These are phyloP conservation scores for Athelia psychrophila DNA, from an alignment of 1,284 basidiomycete species.

Conservation along the genomic window DNA sequence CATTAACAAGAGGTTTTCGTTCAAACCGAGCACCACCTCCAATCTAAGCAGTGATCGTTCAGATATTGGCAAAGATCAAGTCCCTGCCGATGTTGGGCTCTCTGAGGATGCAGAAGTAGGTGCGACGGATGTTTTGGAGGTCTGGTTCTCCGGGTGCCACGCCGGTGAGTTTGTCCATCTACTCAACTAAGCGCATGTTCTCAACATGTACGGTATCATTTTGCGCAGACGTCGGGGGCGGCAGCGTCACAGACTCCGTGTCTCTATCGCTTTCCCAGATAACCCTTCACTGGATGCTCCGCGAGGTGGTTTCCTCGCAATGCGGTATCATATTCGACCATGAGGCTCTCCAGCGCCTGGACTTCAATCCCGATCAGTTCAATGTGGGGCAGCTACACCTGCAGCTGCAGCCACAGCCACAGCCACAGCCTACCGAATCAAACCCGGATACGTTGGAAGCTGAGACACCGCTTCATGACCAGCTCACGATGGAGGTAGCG, in stretches of 20 bases:
- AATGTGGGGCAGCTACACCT: no score
- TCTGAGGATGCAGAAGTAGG: not conserved
- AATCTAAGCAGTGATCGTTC: no score
- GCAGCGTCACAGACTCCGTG: conserved; percentile 43
- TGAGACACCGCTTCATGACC: conserved; percentile 31
- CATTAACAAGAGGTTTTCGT: not conserved
- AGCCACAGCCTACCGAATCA: conserved; percentile 18
- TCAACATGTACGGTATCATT: not conserved
- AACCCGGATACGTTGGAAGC: conserved; percentile 15
- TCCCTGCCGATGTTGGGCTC: not conserved
- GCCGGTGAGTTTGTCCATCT: conserved; percentile 35
- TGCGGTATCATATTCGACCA: conserved; percentile 54
- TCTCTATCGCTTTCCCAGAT: conserved; percentile 51
- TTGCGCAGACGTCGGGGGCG: conserved; percentile 65
- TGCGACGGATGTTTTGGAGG: conserved; percentile 51
- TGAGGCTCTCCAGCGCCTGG: conserved; percentile 34
- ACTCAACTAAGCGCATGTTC: conserved; percentile 1
- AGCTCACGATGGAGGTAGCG: conserved; percentile 20
- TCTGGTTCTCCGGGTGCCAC: conserved; percentile 66
- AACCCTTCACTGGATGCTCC: conserved; percentile 74
- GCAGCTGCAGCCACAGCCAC: no score
- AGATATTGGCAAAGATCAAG: no score
- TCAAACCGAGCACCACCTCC: not conserved
- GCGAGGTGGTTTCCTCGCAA: conserved; percentile 39
- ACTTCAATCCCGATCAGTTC: conserved; percentile 32